A percentile compares a stretch with the other conserved stretches of the same genome.
phyloP scores from a whole-genome alignment of 768 basidiomycete species.

The Xerocomus potaroensis region DNA sequence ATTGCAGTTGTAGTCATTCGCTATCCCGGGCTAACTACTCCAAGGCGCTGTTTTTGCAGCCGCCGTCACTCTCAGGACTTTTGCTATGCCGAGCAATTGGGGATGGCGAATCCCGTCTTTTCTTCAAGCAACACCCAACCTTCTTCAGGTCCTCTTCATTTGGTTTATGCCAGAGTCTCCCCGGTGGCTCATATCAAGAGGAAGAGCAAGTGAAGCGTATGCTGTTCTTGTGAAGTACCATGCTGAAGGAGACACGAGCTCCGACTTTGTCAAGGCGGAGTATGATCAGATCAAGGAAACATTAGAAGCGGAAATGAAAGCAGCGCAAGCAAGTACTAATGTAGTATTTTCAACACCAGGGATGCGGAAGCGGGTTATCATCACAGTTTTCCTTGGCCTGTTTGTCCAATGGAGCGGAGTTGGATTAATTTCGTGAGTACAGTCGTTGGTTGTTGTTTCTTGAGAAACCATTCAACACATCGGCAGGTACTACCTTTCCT shows the following conservation, averaged over 20 bases:
- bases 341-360: slow-evolving; percentile 3
- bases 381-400: slow-evolving; percentile 9
- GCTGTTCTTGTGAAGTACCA: slow-evolving; percentile 53
- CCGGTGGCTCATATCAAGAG: slow-evolving; percentile 57
- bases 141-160: slow-evolving; percentile 52
- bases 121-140: slow-evolving; percentile 50
- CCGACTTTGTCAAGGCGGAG: slow-evolving; percentile 55
- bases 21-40: background rate
- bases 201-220: slow-evolving; percentile 45
- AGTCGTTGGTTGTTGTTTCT: fast-evolving
- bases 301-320: slow-evolving; percentile 30
- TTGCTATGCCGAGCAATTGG: slow-evolving; percentile 53
- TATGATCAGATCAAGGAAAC: slow-evolving; percentile 55
- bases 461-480: background rate
- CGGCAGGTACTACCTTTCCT: slow-evolving; percentile 9
- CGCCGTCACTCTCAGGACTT: slow-evolving; percentile 57
- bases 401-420: slow-evolving; percentile 10
- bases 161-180: slow-evolving; percentile 60
- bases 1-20: background rate
- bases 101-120: slow-evolving; percentile 61
- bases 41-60: slow-evolving; percentile 34
- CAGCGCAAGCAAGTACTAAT: background rate
- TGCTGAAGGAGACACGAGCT: slow-evolving; percentile 48
- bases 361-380: slow-evolving; percentile 15
- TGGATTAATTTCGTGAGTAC: slow-evolving; percentile 9